Evolutionary conservation across 2,329 filamentous ascomycete genomes (phyloP), one percentile per base, ranked within the genome.

Genomic region (Epichloe typhina): DNA sequence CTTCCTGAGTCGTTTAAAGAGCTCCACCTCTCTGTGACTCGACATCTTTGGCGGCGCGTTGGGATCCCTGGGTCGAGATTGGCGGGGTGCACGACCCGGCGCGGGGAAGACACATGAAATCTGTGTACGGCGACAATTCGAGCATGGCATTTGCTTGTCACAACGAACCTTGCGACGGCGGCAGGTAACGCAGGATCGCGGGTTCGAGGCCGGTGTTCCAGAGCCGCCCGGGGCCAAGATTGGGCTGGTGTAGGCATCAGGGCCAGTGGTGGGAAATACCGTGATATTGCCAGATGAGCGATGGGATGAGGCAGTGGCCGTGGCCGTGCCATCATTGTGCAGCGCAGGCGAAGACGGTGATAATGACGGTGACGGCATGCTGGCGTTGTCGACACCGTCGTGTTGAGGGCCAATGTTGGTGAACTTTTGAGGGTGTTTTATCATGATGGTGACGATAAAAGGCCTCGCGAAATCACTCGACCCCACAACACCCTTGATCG

Each of bases 121-220:
- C 58, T 82, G 71, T 40, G 82, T 83, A 56, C 83, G 79, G 41
- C 77, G 77, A 64, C 85, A 89, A 64, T 89, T 88, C 58, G 80
- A 80, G 65, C 85, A 89, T 15, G 84, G 83, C 71, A 86, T 80
- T 59, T 79, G 75, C 69, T 88, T 88, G 69, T 89, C 83, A 72
- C 85, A 89, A 60, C 84, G 83, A 50, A 89, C 85, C 65, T 86
- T 84, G 54, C 82, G 71, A 43, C 72, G 69, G 11, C 72, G 67
- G 54, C 72, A 75, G 39, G 71, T 74, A 17, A 75, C 71, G 56
- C 72, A 75, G 54, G 72, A 74, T 53, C 72, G 66, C 33, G 72
- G 72, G 54, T 75, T 75, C 45, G 74, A 52, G 38, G 64, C 64
- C 6, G 67, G 65, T 21, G 57, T 49, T 46, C 61, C 53, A 40